Base-by-base conservation (phyloP, 2,329 filamentous ascomycete species). In the Periconia digitata region DNA sequence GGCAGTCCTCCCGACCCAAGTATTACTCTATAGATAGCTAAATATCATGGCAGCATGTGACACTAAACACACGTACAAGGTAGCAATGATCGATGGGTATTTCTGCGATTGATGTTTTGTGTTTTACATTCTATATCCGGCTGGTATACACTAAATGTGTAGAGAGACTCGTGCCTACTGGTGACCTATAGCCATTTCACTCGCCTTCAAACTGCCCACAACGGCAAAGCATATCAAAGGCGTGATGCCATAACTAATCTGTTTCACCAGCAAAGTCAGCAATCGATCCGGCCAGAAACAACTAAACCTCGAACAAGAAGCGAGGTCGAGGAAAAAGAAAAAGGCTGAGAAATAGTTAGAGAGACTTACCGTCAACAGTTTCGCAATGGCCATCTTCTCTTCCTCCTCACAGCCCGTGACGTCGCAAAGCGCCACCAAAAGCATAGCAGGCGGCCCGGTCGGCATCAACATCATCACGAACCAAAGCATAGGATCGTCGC, bases 391-490 rank as follows among this genome's bases (percentile, higher is more conserved):
- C 74, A 80, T 76, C 66, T 80, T 81, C 60, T 80, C 74, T 24
- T 60, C 55, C 40, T 72, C 71, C 7, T 58, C 47, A n/a, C 69
- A 69, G 4, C 73, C 74, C 20, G 73, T 72, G 1, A 81, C 69
- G 46, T 82, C 79, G 3, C 79, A 76, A 20, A 83, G 62, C 0
- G 77, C 77, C 6, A 76, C 76, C 40, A 79, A 69, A 23, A 79
- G 78, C 75, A 82, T 73, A 0, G 80, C 79, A 1, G 79, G 78
- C 17, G 79, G 80, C 0, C 81, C 80, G 1, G 75, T 74, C 0
- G 81, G 79, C 76, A 82, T 82, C 22, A 83, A 59, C 80, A 84
- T 84, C 77, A 84, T 76, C 3, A 71, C 74, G 58, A 87, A 87
- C 83, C 83, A 87, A 24, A 88, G 67, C 54, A 87, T 80, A 0